Conservation (phyloP, 352 stramenopile genomes). For the Blastocystis sp. region DNA sequence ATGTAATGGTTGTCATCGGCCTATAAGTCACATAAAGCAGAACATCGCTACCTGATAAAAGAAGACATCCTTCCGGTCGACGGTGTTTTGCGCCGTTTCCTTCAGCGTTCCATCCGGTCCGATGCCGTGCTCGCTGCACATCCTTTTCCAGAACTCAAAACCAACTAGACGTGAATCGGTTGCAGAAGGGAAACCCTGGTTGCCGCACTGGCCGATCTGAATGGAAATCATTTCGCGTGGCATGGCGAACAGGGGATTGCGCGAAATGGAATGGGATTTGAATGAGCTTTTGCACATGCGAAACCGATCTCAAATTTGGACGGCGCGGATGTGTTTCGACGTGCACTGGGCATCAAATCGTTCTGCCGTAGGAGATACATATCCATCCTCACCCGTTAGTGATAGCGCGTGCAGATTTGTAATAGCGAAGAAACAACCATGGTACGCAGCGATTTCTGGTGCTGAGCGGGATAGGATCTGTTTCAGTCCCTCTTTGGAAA, state of each 20-base stretch:
- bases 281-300: constrained; percentile 54
- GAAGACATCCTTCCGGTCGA: constrained; percentile 97
- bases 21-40: constrained; percentile 68
- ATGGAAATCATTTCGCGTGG: constrained; percentile 98
- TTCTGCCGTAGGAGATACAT: not conserved
- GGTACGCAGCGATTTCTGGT: not conserved
- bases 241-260: constrained; percentile 76
- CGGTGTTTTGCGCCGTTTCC: constrained; percentile 84
- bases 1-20: constrained; percentile 97
- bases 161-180: constrained; percentile 77
- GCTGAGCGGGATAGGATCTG: constrained; percentile 5
- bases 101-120: constrained; percentile 89
- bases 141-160: constrained; percentile 98
- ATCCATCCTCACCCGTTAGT: not conserved
- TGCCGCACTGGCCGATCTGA: constrained; percentile 97
- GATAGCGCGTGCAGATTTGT: not conserved
- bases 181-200: constrained; percentile 81
- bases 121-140: constrained; percentile 97
- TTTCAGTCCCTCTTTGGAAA: constrained; percentile 44
- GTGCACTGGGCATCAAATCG: not conserved
- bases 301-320: not conserved
- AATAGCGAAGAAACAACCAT: not conserved
- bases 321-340: not conserved
- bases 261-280: not conserved
- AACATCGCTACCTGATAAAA: constrained; percentile 86